These are phyloP conservation scores for Pythium periplocum DNA, from an alignment of 352 stramenopile species.

Conservation along the genomic window DNA sequence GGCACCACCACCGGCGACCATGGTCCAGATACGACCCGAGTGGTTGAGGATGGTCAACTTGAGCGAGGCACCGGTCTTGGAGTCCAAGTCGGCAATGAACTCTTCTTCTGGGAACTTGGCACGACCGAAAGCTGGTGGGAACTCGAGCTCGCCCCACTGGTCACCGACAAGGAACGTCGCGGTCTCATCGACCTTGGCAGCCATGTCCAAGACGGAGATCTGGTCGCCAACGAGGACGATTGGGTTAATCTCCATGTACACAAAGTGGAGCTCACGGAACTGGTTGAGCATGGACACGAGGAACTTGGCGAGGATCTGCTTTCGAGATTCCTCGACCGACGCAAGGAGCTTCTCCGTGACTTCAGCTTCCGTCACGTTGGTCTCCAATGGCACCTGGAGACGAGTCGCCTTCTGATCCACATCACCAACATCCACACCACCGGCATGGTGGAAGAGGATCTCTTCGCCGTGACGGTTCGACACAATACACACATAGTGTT, in stretches of 20 bases:
- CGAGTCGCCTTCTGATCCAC: constrained; percentile 93
- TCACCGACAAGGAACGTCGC: constrained; percentile 91
- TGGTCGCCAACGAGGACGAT: constrained; percentile 91
- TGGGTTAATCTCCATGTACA: constrained; percentile 98
- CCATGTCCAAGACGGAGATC: constrained; percentile 94
- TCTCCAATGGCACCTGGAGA: constrained; percentile 82
- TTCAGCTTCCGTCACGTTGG: constrained; percentile 55
- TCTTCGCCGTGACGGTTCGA: constrained; percentile 93
- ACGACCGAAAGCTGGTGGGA: constrained; percentile 93
- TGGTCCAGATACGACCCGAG: constrained; percentile 94
- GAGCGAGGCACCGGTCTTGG: constrained; percentile 93
- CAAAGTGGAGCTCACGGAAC: constrained; percentile 95
- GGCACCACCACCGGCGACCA: constrained; percentile 94
- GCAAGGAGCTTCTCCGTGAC: constrained; percentile 72
- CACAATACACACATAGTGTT: constrained; percentile 97
- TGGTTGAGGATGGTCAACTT: constrained; percentile 98
- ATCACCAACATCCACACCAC: constrained; percentile 94
- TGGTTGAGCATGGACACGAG: constrained; percentile 87
- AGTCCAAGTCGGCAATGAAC: constrained; percentile 94
- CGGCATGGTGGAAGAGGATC: constrained; percentile 95
- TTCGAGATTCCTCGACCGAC: constrained; percentile 74
- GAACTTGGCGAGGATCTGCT: constrained; percentile 86
- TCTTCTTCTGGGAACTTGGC: constrained; percentile 95
- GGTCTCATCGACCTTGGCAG: constrained; percentile 96
- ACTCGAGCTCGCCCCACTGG: constrained; percentile 93